Conservation (phyloP, 768 basidiomycete genomes). For the Amanita pseudoporphyria region DNA sequence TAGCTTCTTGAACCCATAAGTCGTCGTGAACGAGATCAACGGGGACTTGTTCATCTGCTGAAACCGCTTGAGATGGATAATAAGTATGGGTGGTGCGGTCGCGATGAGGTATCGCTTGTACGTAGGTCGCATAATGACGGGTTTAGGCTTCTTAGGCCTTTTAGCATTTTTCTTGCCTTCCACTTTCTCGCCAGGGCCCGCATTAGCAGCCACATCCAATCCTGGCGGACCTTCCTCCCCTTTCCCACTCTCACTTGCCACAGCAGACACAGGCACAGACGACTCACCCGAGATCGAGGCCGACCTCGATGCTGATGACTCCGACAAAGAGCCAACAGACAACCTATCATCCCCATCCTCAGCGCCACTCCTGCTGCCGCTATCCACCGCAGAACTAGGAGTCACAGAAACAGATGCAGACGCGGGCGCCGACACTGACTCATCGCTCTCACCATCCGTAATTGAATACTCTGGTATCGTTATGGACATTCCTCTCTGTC, state of each 20-base stretch:
- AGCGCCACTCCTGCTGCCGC: not conserved
- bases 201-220: not conserved
- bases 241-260: not conserved
- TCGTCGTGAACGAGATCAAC: constrained; percentile 44
- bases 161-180: constrained; percentile 17
- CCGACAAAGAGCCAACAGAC: constrained; percentile 2
- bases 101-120: constrained; percentile 95
- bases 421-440: not conserved
- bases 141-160: constrained; percentile 30
- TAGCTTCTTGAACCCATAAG: constrained; percentile 71
- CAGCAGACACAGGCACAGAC: not conserved
- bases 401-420: no score
- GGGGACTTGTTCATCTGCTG: constrained; percentile 69
- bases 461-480: not conserved
- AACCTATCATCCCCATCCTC: constrained; percentile 3
- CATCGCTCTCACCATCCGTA: constrained; percentile 7
- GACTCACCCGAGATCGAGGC: not conserved
- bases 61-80: constrained; percentile 92
- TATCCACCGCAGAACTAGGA: constrained; percentile 4
- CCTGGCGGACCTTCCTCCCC: not conserved
- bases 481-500: not conserved
- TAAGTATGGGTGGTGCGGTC: constrained; percentile 76
- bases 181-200: not conserved
- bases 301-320: not conserved
- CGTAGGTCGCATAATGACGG: constrained; percentile 71